Evolutionary conservation across 164 flowering plant genomes (phyloP).

Genomic region (Kingdonia uniflora): DNA sequence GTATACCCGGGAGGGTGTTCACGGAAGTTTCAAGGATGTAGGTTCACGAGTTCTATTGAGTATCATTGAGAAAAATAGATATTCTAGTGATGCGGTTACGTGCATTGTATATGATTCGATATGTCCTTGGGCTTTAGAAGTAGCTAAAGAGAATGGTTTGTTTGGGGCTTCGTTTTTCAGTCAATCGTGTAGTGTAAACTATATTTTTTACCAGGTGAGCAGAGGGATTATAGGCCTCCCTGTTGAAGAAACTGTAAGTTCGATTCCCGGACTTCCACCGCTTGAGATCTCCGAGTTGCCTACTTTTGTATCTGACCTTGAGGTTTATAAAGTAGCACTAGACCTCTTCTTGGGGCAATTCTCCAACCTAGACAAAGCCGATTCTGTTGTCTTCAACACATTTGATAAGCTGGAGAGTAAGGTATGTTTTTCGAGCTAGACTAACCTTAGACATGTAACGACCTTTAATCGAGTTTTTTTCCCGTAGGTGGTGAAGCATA

Average conservation of each 20-base stretch:
- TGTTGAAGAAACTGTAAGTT: no score
- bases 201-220: no score
- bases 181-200: conserved; percentile 19
- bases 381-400: no score
- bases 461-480: background rate
- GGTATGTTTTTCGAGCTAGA: no score
- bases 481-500: no score
- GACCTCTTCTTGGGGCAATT: conserved; percentile 5
- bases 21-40: conserved; percentile 10
- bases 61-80: conserved; percentile 16
- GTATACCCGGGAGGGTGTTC: conserved; percentile 4
- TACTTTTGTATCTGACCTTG: no score
- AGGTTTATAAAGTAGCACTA: no score
- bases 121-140: conserved; percentile 27
- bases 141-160: conserved; percentile 12
- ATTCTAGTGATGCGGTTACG: conserved; percentile 10
- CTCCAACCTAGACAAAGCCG: conserved; percentile 18
- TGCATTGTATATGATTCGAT: conserved; percentile 36
- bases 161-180: conserved; percentile 1
- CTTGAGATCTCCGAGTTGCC: no score
- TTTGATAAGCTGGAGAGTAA: conserved; percentile 28
- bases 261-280: no score
- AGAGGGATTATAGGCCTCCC: no score
- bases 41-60: conserved; percentile 29
- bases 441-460: background rate